Evolutionary conservation across 805 yeast species (phyloP).

Genomic region (Starmerella scarabaei): DNA sequence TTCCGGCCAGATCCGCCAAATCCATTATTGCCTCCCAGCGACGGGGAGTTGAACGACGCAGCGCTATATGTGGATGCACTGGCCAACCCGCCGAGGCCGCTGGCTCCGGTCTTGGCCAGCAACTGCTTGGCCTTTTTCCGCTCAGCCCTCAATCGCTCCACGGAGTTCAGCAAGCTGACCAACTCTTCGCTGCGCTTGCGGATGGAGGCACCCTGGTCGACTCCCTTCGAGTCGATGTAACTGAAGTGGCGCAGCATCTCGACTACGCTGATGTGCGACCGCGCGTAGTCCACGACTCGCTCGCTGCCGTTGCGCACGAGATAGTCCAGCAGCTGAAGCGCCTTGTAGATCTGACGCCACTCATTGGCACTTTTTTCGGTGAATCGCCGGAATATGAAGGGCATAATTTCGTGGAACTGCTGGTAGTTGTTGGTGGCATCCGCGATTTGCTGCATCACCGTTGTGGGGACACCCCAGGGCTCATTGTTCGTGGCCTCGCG

Average conservation of each 20-base stretch:
- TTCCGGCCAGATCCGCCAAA: constrained; percentile 22
- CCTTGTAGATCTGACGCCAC: constrained; percentile 96
- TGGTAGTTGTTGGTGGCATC: constrained; percentile 72
- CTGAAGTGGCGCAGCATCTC: constrained; percentile 87
- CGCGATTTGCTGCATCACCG: constrained; percentile 89
- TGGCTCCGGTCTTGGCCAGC: constrained; percentile 47
- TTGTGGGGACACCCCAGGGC: constrained; percentile 94
- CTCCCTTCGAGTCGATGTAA: constrained; percentile 82
- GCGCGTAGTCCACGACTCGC: constrained; percentile 86
- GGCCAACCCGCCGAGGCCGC: constrained; percentile 24
- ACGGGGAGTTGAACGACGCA: not conserved
- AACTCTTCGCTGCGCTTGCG: constrained; percentile 79
- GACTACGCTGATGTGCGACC: constrained; percentile 67
- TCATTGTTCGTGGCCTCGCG: constrained; percentile 93
- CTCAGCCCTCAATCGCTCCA: constrained; percentile 61
- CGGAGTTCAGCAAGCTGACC: constrained; percentile 59
- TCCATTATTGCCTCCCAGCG: not conserved
- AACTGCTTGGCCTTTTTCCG: constrained; percentile 83
- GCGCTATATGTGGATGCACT: constrained; percentile 9
- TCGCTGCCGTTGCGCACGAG: constrained; percentile 86
- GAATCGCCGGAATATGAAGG: constrained; percentile 53
- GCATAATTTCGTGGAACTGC: constrained; percentile 36
- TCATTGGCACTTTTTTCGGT: constrained; percentile 93
- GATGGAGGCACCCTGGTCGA: constrained; percentile 92
- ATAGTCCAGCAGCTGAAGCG: constrained; percentile 83